Evolutionary conservation across 495 filamentous ascomycete genomes (phyloP).

Genomic region (Tirmania nivea): DNA sequence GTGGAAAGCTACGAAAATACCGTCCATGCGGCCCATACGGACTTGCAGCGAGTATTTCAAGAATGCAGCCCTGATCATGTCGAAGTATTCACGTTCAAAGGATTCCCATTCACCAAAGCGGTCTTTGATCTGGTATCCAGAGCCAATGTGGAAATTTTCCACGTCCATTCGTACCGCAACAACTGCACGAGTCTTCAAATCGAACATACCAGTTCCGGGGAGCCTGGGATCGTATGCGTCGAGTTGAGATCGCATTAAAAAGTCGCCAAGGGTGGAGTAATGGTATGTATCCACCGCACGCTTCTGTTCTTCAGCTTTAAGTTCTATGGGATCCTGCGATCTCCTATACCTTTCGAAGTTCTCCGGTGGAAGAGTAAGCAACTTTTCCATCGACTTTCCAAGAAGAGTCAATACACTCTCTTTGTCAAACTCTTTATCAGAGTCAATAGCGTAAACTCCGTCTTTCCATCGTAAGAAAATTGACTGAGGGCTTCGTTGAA

Average conservation of each 20-base stretch:
- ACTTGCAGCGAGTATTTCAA: conserved; percentile 94
- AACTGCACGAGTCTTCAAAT: conserved; percentile 87
- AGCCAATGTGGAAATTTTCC: conserved; percentile 43
- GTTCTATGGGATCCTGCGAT: conserved; percentile 32
- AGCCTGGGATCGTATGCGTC: conserved; percentile 75
- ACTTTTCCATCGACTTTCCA: conserved; percentile 87
- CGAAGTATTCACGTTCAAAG: conserved; percentile 85
- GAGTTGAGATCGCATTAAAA: conserved; percentile 87
- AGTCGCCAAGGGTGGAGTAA: conserved; percentile 71
- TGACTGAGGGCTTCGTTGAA: conserved; percentile 48
- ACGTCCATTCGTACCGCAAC: conserved; percentile 74
- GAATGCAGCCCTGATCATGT: conserved; percentile 89
- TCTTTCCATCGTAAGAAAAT: conserved; percentile 62
- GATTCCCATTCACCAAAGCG: conserved; percentile 61
- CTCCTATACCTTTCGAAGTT: conserved; percentile 70
- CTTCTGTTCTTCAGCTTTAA: conserved; percentile 40
- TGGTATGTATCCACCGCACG: conserved; percentile 52
- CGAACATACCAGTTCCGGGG: conserved; percentile 87
- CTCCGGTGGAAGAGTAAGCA: conserved; percentile 61
- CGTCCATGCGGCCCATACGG: conserved; percentile 92
- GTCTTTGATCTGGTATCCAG: conserved; percentile 68
- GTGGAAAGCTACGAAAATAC: conserved; percentile 95
- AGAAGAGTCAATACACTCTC: conserved; percentile 75
- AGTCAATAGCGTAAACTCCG: conserved; percentile 73
- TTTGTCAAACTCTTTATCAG: conserved; percentile 77